A percentile compares a stretch with the other conserved stretches of the same genome.
phyloP scores from a whole-genome alignment of 78 protist species.

The Polysphondylium violaceum region DNA sequence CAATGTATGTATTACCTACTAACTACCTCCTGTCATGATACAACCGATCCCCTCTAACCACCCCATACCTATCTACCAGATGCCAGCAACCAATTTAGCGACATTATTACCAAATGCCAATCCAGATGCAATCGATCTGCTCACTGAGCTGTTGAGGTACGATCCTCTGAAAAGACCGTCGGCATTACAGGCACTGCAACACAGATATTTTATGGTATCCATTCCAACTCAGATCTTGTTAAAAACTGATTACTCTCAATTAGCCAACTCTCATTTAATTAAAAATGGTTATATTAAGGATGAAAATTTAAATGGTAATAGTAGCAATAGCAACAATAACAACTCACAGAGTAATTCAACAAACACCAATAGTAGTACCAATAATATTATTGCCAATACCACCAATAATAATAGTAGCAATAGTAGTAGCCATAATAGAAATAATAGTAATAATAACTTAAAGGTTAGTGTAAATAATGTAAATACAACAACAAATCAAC shows the following conservation, averaged over 20 bases:
- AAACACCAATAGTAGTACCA: not conserved
- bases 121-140: slow-evolving; percentile 92
- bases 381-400: not conserved
- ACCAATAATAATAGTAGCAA: not conserved
- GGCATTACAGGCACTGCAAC: slow-evolving; percentile 88
- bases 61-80: slow-evolving; percentile 2
- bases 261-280: not conserved
- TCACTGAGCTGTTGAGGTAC: slow-evolving; percentile 86
- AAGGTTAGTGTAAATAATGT: not conserved
- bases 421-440: not conserved
- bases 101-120: slow-evolving; percentile 83
- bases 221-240: not conserved
- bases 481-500: not conserved
- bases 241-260: slow-evolving; percentile 20
- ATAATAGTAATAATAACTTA: not conserved
- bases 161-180: slow-evolving; percentile 95
- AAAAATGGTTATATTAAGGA: slow-evolving; percentile 24
- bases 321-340: not conserved
- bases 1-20: no score
- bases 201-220: slow-evolving; percentile 89
- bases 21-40: not conserved
- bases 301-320: not conserved
- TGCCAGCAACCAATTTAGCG: slow-evolving; percentile 70
- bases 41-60: not conserved
- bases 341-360: not conserved